A percentile compares a stretch with the other conserved stretches of the same genome.
These are phyloP conservation scores for Collybia nuda DNA, from an alignment of 768 basidiomycete genomes.

Conservation along the genomic window DNA sequence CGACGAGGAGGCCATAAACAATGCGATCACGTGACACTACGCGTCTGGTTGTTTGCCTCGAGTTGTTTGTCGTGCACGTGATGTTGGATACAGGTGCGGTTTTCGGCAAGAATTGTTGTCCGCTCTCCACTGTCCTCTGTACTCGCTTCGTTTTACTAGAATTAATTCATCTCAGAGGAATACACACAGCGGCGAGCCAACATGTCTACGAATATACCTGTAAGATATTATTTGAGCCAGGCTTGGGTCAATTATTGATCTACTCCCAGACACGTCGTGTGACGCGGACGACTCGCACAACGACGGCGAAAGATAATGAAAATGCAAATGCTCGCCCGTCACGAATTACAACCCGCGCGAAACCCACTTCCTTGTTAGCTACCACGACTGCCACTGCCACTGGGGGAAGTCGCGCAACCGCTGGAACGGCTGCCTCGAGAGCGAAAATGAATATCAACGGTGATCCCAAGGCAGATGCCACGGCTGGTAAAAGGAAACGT, in stretches of 20 bases:
- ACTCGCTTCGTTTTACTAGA: conserved; percentile 5
- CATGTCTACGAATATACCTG: conserved; percentile 51
- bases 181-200: conserved; percentile 19
- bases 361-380: conserved; percentile 45
- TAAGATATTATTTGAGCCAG: conserved; percentile 22
- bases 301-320: conserved; percentile 65
- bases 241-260: conserved; percentile 6
- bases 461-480: conserved; percentile 42
- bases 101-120: conserved; percentile 13
- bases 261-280: conserved; percentile 64
- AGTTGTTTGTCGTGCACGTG: conserved; percentile 33
- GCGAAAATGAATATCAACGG: conserved; percentile 44
- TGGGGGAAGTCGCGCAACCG: conserved; percentile 45
- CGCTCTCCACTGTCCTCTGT: conserved; percentile 25
- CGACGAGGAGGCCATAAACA: no score
- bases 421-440: conserved; percentile 51
- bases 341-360: conserved; percentile 61
- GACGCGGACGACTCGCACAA: conserved; percentile 48
- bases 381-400: conserved; percentile 33
- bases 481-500: conserved; percentile 73
- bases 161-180: conserved; percentile 18
- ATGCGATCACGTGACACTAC: conserved; percentile 33
- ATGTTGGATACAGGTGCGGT: conserved; percentile 36
- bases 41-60: conserved; percentile 33
- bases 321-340: conserved; percentile 68